These are phyloP conservation scores for Psidium guajava DNA, from an alignment of 345 rosid species.

Conservation along the genomic window DNA sequence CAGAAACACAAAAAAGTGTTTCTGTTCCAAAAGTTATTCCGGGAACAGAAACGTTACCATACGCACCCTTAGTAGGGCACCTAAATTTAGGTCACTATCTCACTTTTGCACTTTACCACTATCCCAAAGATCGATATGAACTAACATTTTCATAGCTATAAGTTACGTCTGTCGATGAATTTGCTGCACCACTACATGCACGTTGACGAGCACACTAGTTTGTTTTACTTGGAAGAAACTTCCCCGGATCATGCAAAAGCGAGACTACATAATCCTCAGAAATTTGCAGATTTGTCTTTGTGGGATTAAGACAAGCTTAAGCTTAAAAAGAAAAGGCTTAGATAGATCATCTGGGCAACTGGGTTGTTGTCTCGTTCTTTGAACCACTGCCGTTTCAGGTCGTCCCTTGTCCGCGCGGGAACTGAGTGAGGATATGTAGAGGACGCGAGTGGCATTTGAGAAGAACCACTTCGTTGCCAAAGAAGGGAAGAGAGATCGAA, in stretches of 20 bases:
- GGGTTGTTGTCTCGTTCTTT: not conserved
- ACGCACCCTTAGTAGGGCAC: not conserved
- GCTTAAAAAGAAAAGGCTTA: too few relatives aligned
- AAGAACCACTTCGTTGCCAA: not conserved
- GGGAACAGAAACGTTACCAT: too few relatives aligned
- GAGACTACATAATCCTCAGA: not conserved
- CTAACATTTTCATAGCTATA: not conserved
- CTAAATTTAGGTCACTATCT: not conserved
- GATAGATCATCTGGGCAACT: not conserved
- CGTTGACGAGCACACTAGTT: not conserved
- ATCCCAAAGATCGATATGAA: not conserved
- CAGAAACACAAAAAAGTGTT: too few relatives aligned
- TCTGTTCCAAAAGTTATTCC: too few relatives aligned
- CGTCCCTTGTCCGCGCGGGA: not conserved
- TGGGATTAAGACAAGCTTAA: not conserved
- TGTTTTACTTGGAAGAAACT: not conserved
- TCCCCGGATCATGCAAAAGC: not conserved
- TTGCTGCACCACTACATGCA: not conserved
- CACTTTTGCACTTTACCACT: not conserved
- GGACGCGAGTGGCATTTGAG: not conserved
- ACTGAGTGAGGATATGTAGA: not conserved
- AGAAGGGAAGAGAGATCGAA: not conserved
- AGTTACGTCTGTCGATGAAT: not conserved
- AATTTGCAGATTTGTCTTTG: not conserved
- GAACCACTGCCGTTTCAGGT: not conserved